A percentile compares a stretch with the other conserved stretches of the same genome.
Evolutionary conservation across 148 eudicot species (phyloP).

Genomic region (Fallopia convolvulus): DNA sequence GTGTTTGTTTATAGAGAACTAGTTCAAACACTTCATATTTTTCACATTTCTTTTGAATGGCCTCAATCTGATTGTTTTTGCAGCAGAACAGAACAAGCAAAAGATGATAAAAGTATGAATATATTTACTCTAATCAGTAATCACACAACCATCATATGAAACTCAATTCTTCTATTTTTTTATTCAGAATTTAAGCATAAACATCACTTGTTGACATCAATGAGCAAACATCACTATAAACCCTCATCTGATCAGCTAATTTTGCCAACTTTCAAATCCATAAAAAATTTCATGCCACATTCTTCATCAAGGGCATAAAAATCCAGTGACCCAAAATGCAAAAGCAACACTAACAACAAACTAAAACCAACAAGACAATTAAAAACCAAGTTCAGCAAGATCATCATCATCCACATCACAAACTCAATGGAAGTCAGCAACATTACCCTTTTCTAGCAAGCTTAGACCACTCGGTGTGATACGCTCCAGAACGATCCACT

Average conservation of each 20-base stretch:
- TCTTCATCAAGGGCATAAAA: not conserved
- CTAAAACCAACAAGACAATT: slow-evolving; percentile 16
- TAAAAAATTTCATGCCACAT: not conserved
- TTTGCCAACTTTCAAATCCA: not conserved
- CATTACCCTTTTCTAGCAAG: slow-evolving; percentile 41
- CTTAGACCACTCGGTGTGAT: slow-evolving; percentile 88
- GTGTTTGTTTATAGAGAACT: not conserved
- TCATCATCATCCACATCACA: not conserved
- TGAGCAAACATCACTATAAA: not conserved
- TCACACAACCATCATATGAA: not conserved
- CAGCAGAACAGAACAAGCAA: not conserved
- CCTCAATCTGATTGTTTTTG: too few relatives aligned
- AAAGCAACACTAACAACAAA: slow-evolving; percentile 24
- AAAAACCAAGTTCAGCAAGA: slow-evolving; percentile 5
- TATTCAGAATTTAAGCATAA: slow-evolving; percentile 4
- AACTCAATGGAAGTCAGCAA: slow-evolving; percentile 26
- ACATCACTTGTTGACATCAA: not conserved
- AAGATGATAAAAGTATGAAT: not conserved
- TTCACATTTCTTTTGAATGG: too few relatives aligned
- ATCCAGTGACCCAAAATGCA: not conserved
- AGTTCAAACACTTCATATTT: too few relatives aligned
- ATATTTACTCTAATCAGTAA: not conserved
- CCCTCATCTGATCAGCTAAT: not conserved
- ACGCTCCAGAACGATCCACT: slow-evolving; percentile 61
- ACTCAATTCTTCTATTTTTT: not conserved